phyloP scores from a whole-genome alignment of 2,329 filamentous ascomycete species.

The Pseudogymnoascus sp. region DNA sequence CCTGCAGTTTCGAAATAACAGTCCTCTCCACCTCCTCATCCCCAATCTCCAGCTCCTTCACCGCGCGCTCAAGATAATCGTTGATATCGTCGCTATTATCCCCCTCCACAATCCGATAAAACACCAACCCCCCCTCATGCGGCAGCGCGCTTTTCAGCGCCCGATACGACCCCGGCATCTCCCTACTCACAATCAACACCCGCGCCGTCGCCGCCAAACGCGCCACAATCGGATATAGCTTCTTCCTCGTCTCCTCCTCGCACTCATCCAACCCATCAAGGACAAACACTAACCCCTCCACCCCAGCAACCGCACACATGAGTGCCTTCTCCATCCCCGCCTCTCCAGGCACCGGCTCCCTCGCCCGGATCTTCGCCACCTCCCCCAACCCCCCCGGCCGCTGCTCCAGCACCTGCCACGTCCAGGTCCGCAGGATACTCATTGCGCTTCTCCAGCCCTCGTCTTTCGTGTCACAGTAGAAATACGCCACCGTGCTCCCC shows the following conservation, averaged over 20 bases:
- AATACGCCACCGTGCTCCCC: neutral
- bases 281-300: neutral
- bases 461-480: neutral
- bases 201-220: neutral
- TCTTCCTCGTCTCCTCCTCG: neutral
- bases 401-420: neutral
- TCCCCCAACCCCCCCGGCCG: neutral
- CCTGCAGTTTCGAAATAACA: neutral
- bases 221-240: neutral
- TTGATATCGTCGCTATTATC: neutral
- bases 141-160: neutral
- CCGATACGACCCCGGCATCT: neutral
- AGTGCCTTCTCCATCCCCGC: neutral
- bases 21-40: conserved; percentile 2
- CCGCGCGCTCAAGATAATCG: neutral
- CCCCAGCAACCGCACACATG: neutral
- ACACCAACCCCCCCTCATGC: neutral
- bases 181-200: neutral
- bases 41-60: neutral
- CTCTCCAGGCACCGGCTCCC: neutral
- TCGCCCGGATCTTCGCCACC: neutral
- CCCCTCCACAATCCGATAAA: neutral
- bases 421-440: neutral
- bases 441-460: neutral
- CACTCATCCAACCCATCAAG: neutral